Conservation (phyloP, 257 asterid genomes). For the Solanum appendiculatum region DNA sequence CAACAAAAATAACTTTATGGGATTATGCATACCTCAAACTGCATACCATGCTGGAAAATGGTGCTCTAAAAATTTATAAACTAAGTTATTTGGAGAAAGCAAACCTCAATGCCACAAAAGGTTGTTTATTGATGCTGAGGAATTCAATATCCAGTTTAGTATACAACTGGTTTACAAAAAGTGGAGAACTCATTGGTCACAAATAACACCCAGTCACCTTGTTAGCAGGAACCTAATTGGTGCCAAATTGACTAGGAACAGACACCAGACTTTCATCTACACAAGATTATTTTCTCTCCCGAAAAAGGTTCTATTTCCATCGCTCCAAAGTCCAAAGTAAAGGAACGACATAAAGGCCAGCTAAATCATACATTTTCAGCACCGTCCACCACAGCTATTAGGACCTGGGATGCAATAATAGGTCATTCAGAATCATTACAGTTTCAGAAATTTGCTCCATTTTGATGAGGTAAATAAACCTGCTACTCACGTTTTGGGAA, state of each 20-base stretch:
- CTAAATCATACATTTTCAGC: not conserved
- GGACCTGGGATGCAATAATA: not conserved
- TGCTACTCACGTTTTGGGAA: not conserved
- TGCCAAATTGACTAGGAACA: not conserved
- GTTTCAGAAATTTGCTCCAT: not conserved
- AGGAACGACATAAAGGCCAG: not conserved
- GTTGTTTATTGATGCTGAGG: not conserved
- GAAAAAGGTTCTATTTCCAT: not conserved
- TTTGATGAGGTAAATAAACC: not conserved
- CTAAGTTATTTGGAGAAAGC: not conserved
- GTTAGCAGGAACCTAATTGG: not conserved
- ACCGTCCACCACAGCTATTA: not conserved
- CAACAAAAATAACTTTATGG: not conserved
- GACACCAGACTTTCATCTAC: not conserved
- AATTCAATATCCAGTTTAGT: not conserved
- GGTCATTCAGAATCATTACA: not conserved
- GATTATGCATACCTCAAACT: not conserved
- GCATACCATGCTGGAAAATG: not conserved
- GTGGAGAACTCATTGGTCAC: not conserved
- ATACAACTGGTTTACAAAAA: not conserved
- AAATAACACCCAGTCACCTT: not conserved
- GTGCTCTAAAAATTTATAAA: not conserved
- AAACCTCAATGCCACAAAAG: not conserved
- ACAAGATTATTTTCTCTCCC: not conserved
- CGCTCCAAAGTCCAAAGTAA: not conserved